These are phyloP conservation scores for Saccharomycopsis microspora DNA, from an alignment of 805 yeast genomes.

Conservation along the genomic window DNA sequence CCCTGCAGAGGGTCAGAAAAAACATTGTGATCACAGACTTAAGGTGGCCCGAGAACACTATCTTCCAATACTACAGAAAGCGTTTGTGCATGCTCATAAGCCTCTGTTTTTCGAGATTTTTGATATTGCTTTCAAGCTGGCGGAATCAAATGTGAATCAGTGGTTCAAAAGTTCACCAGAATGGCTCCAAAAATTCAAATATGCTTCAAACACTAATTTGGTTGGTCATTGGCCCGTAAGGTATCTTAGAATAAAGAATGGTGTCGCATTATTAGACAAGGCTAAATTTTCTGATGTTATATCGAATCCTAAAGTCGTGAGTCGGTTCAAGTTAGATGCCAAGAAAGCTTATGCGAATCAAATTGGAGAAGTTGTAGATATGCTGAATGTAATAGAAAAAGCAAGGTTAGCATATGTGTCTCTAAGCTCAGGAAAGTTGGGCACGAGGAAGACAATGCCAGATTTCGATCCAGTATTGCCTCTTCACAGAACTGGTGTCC, in stretches of 20 bases:
- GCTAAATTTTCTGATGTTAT: background rate
- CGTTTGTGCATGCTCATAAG: background rate
- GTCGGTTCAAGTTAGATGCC: too few relatives aligned
- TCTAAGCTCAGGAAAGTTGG: too few relatives aligned
- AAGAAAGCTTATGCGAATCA: too few relatives aligned
- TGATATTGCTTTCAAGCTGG: background rate
- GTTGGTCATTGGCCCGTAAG: constrained; percentile 7
- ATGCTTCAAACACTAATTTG: background rate
- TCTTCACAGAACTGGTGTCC: constrained; percentile 2
- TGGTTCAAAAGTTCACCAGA: background rate
- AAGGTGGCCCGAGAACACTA: background rate
- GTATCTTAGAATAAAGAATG: background rate
- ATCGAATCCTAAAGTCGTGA: too few relatives aligned
- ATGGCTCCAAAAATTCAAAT: constrained; percentile 4
- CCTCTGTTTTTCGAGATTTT: background rate
- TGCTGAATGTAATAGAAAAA: too few relatives aligned
- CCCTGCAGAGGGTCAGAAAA: background rate
- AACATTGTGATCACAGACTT: background rate
- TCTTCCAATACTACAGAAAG: background rate
- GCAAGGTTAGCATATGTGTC: too few relatives aligned
- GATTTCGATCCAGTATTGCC: constrained; percentile 3
- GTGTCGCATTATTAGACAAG: background rate
- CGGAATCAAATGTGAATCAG: background rate
- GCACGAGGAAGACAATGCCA: too few relatives aligned
- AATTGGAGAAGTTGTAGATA: too few relatives aligned